Evolutionary conservation across 345 rosid species (phyloP), one percentile per base, ranked within the genome.

Genomic region (Lepidium didymum): DNA sequence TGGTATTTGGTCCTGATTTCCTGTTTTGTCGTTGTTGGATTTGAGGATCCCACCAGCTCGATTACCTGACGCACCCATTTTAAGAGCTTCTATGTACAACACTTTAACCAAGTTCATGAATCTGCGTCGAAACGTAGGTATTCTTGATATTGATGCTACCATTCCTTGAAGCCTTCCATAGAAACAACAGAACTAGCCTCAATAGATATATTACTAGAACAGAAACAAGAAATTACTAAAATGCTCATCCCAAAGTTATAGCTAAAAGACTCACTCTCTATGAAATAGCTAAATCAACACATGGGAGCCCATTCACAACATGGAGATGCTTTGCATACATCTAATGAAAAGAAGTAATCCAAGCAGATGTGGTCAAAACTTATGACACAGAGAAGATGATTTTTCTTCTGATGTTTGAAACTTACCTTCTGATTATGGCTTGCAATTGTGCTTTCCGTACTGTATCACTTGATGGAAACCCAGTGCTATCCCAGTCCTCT

Each of bases 381-480:
- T 25, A 27, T 27, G 7, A 8, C 31, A 19, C 11, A 52, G 6
- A 29, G 37, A 51, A 51, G 37, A 29, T n/a, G 14, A 29, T 31
- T 31, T 4, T n/a, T 51, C 1, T 6, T 9, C 35, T 54, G 14
- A n/a, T 27, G 49, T 57, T 46, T 56, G 37, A 19, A n/a, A 25
- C 47, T n/a, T 74, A 86, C 96, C 96, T 86, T 79, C 96, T 81
- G 6, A 87, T 81, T 33, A 87, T 79, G 76, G 91, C 95, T 75
- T 92, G 96, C 56, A 90, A 65, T 75, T 87, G 96, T n/a, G 91
- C 93, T 80, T 80, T 86, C 69, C 84, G 81, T 34, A 87, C 80
- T 1, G 47, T 64, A 73, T 85, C 86, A 31, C 46, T n/a, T 4
- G 89, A 83, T 4, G 92, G 88, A 74, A 83, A 92, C 13, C 76